phyloP scores from a whole-genome alignment of 352 stramenopile genomes.

The Phytophthora brassicae region DNA sequence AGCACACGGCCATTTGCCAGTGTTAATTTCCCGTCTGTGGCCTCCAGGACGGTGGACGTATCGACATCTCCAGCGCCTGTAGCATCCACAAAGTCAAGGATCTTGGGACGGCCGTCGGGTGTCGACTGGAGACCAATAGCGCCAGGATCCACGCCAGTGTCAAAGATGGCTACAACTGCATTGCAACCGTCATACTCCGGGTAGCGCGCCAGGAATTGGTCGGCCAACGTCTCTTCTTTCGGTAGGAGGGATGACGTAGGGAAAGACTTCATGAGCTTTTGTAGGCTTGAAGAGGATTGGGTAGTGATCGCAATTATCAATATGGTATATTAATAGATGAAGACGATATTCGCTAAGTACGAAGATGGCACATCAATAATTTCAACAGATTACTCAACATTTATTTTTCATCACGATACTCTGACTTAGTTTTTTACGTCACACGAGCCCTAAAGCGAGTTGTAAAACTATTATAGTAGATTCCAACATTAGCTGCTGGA shows the following conservation, averaged over 20 bases:
- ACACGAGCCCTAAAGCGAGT: no score
- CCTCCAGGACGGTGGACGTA: slow-evolving; percentile 64
- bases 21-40: slow-evolving; percentile 52
- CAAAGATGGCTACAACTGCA: slow-evolving; percentile 94
- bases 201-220: slow-evolving; percentile 75
- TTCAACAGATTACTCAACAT: no score
- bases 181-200: slow-evolving; percentile 90
- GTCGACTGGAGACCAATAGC: slow-evolving; percentile 87
- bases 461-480: no score
- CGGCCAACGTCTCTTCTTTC: slow-evolving; percentile 91
- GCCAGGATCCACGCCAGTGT: slow-evolving; percentile 95
- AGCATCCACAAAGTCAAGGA: slow-evolving; percentile 95
- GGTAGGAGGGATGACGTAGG: slow-evolving; percentile 76
- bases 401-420: no score
- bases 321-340: no score
- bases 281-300: no score
- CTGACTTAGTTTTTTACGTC: no score
- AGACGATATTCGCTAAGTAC: no score
- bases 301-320: no score
- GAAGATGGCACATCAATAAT: no score
- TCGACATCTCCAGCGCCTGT: slow-evolving; percentile 94
- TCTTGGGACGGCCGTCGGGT: slow-evolving; percentile 88
- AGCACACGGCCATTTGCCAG: slow-evolving; percentile 52
- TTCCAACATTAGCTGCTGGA: no score
- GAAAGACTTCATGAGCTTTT: slow-evolving; percentile 53